Conservation (phyloP, 176 grass and related monocot species). For the Juncus effusus region DNA sequence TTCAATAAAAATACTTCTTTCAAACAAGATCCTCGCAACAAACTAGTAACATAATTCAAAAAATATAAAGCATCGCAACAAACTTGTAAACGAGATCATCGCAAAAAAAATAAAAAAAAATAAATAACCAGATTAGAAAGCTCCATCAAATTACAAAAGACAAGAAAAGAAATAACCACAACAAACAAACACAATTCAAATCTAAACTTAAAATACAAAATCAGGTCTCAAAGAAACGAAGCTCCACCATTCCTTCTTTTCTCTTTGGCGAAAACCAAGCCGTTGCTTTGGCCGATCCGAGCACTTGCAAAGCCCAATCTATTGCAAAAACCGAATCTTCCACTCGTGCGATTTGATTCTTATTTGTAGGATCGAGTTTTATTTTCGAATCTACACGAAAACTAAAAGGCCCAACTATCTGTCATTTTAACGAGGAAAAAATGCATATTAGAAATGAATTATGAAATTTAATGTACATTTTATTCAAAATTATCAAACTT, state of each 20-base stretch:
- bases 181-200: not conserved
- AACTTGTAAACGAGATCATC: too few relatives aligned
- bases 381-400: conserved; percentile 78
- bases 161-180: not conserved
- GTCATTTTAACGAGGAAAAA: conserved; percentile 10
- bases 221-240: conserved; percentile 79
- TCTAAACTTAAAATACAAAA: not conserved
- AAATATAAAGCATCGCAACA: too few relatives aligned
- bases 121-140: not conserved
- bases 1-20: too few relatives aligned
- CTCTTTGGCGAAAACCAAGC: conserved; percentile 78
- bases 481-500: not conserved
- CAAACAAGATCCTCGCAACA: too few relatives aligned
- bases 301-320: conserved; percentile 90
- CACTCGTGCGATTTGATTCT: conserved; percentile 42
- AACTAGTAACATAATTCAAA: too few relatives aligned
- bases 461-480: conserved; percentile 4
- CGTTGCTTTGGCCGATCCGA: conserved; percentile 94
- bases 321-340: conserved; percentile 69
- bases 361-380: conserved; percentile 43
- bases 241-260: conserved; percentile 80
- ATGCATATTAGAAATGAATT: not conserved
- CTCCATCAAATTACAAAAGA: not conserved
- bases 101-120: not conserved
- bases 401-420: conserved; percentile 90